Base-by-base conservation (phyloP, 352 stramenopile genomes). In the Pelagophyceae sp. region DNA sequence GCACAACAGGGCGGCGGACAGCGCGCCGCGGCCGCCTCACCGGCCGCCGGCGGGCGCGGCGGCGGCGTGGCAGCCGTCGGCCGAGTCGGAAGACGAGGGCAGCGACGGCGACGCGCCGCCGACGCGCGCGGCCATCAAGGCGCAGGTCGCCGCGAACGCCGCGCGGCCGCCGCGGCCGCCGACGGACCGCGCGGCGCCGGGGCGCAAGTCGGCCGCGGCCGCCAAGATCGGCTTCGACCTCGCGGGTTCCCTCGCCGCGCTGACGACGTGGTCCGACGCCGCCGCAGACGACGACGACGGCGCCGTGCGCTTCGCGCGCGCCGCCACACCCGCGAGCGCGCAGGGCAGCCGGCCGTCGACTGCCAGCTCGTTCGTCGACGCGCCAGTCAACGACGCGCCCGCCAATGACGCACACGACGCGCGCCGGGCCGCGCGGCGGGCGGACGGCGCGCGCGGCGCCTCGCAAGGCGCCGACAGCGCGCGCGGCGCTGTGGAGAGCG, bases 141-240 rank as follows among this genome's bases (percentile, higher is more conserved):
- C 58, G 11, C 45, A 23, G n/a, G n/a, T n/a, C n/a, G n/a, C n/a
- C 23, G 45, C 45, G 45, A 54, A 54, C 11, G 11, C 23, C 23
- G 45, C 45, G 45, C 45, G 45, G 45, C 23, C 45, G 45, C 45
- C 45, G 45, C 45, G 45, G 11, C 45, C 45, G 11, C 45, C 23
- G 11, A 11, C 45, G 45, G 45, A 11, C 11, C 11, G 11, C 11
- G 11, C 45, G 23, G 23, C 45, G 45, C 45, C 23, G 45, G 45
- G 11, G 45, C 45, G 45, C 11, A 54, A 54, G 45, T 23, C 11
- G 45, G 11, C 45, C 61, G 61, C 29, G 61, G 6, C 61, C 29
- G 3, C 27, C 5, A 27, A 1, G n/a, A 6, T 71, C 61, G 61
- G 61, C 61, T 71, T 71, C 61, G 61, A 71, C 61, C 61, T 71